A percentile compares a stretch with the other conserved stretches of the same genome.
Evolutionary conservation across 148 eudicot species (phyloP).

Genomic region (Cornus controversa): DNA sequence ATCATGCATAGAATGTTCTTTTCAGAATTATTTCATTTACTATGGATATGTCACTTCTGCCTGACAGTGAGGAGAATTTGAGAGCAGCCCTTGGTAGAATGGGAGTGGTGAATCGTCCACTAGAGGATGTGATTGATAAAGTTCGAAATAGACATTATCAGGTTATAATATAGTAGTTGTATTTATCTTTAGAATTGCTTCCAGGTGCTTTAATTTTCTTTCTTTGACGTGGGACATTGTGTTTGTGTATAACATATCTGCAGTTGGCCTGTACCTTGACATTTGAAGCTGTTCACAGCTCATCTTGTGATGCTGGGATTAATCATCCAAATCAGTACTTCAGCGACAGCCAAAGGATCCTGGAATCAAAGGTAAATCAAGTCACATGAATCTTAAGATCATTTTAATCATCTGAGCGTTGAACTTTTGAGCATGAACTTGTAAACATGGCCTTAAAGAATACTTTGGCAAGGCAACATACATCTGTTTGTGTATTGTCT

Average conservation of each 20-base stretch:
- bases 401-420: neutral
- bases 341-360: slow-evolving; percentile 69
- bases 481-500: neutral
- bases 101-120: slow-evolving; percentile 65
- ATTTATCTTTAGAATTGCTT: neutral
- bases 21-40: neutral
- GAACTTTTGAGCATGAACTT: too few relatives aligned
- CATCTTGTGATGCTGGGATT: slow-evolving; percentile 82
- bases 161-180: slow-evolving; percentile 36
- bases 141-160: slow-evolving; percentile 73
- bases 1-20: neutral
- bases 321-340: slow-evolving; percentile 93
- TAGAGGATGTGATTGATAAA: slow-evolving; percentile 82
- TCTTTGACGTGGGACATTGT: neutral
- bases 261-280: slow-evolving; percentile 96
- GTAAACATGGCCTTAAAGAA: neutral
- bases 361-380: slow-evolving; percentile 47
- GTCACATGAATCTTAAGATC: neutral
- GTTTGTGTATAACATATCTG: slow-evolving; percentile 18
- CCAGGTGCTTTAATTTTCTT: neutral
- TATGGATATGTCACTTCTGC: slow-evolving; percentile 5
- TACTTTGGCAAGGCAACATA: neutral
- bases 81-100: slow-evolving; percentile 79
- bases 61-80: slow-evolving; percentile 83
- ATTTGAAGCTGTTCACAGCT: slow-evolving; percentile 77